phyloP scores from a whole-genome alignment of 139 green algal species.

The Auxenochlorella pyrenoidosa region DNA sequence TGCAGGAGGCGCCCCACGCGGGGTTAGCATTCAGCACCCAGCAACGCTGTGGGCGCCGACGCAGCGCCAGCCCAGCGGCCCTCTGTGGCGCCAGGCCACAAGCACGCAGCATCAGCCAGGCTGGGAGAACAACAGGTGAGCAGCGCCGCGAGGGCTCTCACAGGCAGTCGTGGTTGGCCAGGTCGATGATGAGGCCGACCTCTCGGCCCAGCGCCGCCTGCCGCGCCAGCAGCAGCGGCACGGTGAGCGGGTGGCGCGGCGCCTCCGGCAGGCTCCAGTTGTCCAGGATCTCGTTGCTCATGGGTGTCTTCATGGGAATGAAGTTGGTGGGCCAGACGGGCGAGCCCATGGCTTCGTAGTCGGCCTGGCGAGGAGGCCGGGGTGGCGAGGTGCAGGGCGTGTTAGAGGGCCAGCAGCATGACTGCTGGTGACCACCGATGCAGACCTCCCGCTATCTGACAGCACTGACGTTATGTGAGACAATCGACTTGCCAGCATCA shows the following conservation, averaged over 20 bases:
- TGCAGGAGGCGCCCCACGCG: background rate
- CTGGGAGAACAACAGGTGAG: background rate
- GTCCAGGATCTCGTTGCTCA: constrained; percentile 62
- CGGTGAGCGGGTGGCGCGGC: constrained; percentile 70
- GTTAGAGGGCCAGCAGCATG: background rate
- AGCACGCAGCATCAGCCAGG: background rate
- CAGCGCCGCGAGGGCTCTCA: background rate
- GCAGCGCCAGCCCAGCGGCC: background rate
- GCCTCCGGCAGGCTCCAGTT: constrained; percentile 67
- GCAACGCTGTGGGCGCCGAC: no score
- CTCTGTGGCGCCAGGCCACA: no score
- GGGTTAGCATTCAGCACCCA: background rate
- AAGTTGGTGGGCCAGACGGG: constrained; percentile 60
- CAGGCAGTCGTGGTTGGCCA: constrained; percentile 88
- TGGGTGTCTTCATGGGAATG: constrained; percentile 78
- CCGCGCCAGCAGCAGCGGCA: constrained; percentile 56
- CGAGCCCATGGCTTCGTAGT: constrained; percentile 63
- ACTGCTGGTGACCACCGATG: no score
- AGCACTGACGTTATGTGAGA: no score
- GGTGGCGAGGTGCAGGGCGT: background rate
- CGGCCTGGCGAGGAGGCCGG: constrained; percentile 51
- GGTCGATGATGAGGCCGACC: constrained; percentile 82
- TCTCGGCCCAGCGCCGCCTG: constrained; percentile 47
- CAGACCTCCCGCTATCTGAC: no score
- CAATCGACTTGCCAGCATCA: no score